Percentiles rank a stretch among this genome's conserved stretches.
Conservation (phyloP, 2,329 filamentous ascomycete genomes). For the Triangularia verruculosa region DNA sequence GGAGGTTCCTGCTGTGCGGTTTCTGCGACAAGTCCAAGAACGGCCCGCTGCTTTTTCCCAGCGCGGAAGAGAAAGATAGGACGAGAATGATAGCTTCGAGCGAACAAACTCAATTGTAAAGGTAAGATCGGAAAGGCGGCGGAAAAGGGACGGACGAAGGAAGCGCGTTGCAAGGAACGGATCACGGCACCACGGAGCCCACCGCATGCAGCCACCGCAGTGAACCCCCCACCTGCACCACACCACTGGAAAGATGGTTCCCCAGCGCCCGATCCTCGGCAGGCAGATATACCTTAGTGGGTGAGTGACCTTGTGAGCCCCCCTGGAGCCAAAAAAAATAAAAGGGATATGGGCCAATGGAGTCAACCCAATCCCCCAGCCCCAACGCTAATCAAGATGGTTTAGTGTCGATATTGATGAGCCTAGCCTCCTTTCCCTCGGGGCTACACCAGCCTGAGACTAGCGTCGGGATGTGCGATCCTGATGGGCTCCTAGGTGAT, state of each 20-base stretch:
- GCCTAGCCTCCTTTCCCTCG: constrained; percentile 4
- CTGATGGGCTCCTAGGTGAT: not conserved
- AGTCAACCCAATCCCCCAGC: not conserved
- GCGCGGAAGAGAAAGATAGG: no score
- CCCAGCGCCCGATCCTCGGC: constrained; percentile 4
- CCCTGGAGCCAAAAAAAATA: not conserved
- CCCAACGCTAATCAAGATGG: not conserved
- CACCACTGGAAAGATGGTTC: not conserved
- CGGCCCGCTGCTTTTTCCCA: not conserved
- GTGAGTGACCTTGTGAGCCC: not conserved
- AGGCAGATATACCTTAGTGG: not conserved
- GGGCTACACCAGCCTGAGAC: not conserved
- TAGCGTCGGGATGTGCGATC: constrained; percentile 18
- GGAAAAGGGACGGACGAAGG: not conserved
- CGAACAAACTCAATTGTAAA: not conserved
- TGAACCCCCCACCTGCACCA: not conserved
- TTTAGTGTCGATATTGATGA: not conserved
- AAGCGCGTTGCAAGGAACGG: not conserved
- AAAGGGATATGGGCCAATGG: not conserved
- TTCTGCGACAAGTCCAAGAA: not conserved
- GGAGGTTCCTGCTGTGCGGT: not conserved
- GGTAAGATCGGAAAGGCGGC: not conserved
- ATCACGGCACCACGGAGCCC: not conserved
- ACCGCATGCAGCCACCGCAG: not conserved
- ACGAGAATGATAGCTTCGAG: not conserved